Percentiles rank a stretch among this genome's conserved stretches.
These are phyloP conservation scores for Naematelia aurantialba DNA, from an alignment of 768 basidiomycete species.

Conservation along the genomic window DNA sequence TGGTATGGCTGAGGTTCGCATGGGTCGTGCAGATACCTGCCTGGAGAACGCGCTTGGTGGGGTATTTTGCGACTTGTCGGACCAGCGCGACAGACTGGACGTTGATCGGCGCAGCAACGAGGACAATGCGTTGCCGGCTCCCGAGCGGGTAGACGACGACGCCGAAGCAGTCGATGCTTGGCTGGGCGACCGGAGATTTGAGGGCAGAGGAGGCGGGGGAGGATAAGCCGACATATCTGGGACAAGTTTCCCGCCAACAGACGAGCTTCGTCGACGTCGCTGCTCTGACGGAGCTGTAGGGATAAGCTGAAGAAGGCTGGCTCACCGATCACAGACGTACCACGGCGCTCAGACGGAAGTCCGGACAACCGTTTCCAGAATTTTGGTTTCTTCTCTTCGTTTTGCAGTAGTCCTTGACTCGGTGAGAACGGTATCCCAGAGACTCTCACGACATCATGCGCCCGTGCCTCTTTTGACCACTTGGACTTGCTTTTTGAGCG, in stretches of 20 bases:
- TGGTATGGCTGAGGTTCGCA: too few relatives aligned
- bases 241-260: slow-evolving; percentile 14
- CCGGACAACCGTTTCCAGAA: slow-evolving; percentile 43
- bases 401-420: slow-evolving; percentile 17
- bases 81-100: slow-evolving; percentile 22
- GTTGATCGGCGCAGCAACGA: slow-evolving; percentile 28
- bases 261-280: slow-evolving; percentile 31
- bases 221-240: slow-evolving; percentile 9
- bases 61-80: slow-evolving; percentile 17
- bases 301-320: too few relatives aligned
- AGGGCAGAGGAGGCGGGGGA: slow-evolving; percentile 35
- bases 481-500: slow-evolving; percentile 23
- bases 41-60: slow-evolving; percentile 28
- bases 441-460: slow-evolving; percentile 15
- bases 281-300: slow-evolving; percentile 10
- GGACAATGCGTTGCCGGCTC: slow-evolving; percentile 16
- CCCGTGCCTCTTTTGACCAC: slow-evolving; percentile 5
- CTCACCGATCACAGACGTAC: too few relatives aligned
- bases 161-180: slow-evolving; percentile 23
- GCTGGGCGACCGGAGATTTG: slow-evolving; percentile 32
- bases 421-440: slow-evolving; percentile 34
- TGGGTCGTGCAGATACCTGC: neutral
- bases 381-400: slow-evolving; percentile 16
- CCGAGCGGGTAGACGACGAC: slow-evolving; percentile 9
- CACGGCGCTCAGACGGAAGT: slow-evolving; percentile 22